phyloP scores from a whole-genome alignment of 23 red algal species.

The Rhodosorus marinus region DNA sequence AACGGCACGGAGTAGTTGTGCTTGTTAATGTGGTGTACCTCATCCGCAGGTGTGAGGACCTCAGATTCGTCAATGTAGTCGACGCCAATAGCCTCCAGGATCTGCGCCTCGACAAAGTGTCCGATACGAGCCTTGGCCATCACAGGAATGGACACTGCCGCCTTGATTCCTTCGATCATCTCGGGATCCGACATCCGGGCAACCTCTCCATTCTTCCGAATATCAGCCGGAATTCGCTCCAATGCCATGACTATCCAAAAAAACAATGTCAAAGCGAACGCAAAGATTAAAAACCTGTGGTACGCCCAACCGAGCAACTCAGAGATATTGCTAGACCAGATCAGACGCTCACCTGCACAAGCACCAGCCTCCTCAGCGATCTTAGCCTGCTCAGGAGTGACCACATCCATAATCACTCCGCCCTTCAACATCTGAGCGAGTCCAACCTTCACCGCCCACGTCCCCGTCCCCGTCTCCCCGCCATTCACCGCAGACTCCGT shows the following conservation, averaged over 20 bases:
- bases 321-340: neutral
- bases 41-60: conserved; percentile 95
- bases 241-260: conserved; percentile 99
- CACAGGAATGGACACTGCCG: conserved; percentile 88
- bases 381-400: conserved; percentile 85
- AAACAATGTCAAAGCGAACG: too few relatives aligned
- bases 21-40: conserved; percentile 94
- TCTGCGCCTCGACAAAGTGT: conserved; percentile 99
- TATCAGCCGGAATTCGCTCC: conserved; percentile 97
- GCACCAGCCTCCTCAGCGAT: conserved; percentile 87
- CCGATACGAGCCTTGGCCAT: conserved; percentile 99
- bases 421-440: conserved; percentile 99
- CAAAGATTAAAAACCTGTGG: neutral
- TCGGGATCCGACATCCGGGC: conserved; percentile 87
- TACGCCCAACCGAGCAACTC: neutral
- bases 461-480: conserved; percentile 5
- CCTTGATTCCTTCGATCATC: conserved; percentile 75
- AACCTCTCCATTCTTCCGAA: conserved; percentile 65
- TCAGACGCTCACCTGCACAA: too few relatives aligned
- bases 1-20: conserved; percentile 89
- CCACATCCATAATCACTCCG: conserved; percentile 99
- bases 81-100: conserved; percentile 76
- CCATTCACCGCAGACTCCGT: conserved; percentile 15
- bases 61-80: conserved; percentile 97
- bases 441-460: conserved; percentile 85